Conservation (phyloP, 176 grass and related monocot genomes). For the Carex pumila region DNA sequence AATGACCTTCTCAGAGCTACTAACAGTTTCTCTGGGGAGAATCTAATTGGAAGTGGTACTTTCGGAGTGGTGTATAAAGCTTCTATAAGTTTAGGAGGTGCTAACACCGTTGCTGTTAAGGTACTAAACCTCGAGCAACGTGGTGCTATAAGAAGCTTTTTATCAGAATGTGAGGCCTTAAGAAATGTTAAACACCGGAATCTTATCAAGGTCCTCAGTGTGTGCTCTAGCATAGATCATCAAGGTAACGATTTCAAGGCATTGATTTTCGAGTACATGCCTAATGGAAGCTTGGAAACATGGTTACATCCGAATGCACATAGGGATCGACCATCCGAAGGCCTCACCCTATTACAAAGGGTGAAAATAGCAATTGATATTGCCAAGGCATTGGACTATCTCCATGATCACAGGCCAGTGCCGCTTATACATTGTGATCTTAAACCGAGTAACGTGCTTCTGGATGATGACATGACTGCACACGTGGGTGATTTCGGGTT, state of each 20-base stretch:
- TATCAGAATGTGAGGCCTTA: constrained; percentile 47
- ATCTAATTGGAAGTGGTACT: constrained; percentile 40
- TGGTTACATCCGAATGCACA: constrained; percentile 27
- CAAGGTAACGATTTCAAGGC: constrained; percentile 43
- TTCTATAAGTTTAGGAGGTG: constrained; percentile 7
- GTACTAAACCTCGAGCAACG: constrained; percentile 42
- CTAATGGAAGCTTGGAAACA: constrained; percentile 33
- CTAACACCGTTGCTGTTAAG: constrained; percentile 37
- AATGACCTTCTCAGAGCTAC: constrained; percentile 42
- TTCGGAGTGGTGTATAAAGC: constrained; percentile 40
- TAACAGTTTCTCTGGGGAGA: constrained; percentile 28
- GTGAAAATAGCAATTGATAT: constrained; percentile 39
- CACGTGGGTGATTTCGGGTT: constrained; percentile 44
- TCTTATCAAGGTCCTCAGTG: constrained; percentile 40
- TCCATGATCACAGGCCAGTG: constrained; percentile 30
- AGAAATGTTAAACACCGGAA: constrained; percentile 45
- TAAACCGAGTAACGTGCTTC: constrained; percentile 45
- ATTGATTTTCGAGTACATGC: constrained; percentile 38
- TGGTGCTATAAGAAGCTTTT: constrained; percentile 44
- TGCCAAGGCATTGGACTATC: constrained; percentile 34
- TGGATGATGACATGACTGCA: constrained; percentile 31
- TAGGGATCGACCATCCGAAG: not conserved
- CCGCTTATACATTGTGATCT: constrained; percentile 48
- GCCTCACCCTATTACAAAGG: constrained; percentile 20
- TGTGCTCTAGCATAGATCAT: constrained; percentile 42